Evolutionary conservation across 208 protist genomes (phyloP).

Genomic region (Crithidia sp.): DNA sequence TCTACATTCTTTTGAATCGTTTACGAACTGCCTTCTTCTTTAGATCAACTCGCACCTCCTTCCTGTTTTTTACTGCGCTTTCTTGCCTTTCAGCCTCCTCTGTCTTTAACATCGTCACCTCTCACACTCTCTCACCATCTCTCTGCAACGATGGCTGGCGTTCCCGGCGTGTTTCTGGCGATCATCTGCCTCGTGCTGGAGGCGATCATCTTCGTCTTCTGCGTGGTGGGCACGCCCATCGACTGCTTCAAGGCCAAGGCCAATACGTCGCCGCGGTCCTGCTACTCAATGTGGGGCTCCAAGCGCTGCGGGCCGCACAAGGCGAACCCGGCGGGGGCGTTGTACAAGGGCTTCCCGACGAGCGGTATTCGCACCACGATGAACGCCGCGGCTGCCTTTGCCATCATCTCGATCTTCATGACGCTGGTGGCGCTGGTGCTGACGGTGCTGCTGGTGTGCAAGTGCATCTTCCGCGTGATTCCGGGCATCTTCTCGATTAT

Average conservation of each 20-base stretch:
- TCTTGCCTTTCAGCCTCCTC: no score
- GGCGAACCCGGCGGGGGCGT: slow-evolving; percentile 5
- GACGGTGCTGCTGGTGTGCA: slow-evolving; percentile 28
- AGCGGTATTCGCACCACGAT: slow-evolving; percentile 21
- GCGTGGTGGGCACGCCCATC: slow-evolving; percentile 40
- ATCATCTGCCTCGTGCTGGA: slow-evolving; percentile 32
- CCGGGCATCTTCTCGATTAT: slow-evolving; percentile 27
- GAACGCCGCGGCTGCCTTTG: slow-evolving; percentile 39
- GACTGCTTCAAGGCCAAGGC: slow-evolving; percentile 30
- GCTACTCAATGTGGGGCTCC: slow-evolving; percentile 50
- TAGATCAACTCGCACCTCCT: no score
- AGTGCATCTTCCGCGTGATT: slow-evolving; percentile 12
- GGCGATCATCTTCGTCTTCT: slow-evolving; percentile 40
- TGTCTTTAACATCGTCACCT: no score
- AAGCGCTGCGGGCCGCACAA: slow-evolving; percentile 31
- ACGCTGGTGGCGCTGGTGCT: slow-evolving; percentile 28
- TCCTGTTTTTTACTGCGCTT: no score
- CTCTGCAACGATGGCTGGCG: background rate
- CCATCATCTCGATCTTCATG: slow-evolving; percentile 51
- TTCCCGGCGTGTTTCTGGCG: slow-evolving; percentile 4
- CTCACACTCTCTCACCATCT: no score
- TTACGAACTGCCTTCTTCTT: no score
- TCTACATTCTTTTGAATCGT: no score
- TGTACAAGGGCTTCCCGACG: slow-evolving; percentile 35
- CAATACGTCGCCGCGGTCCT: background rate